Conservation (phyloP, 2,329 filamentous ascomycete genomes). For the Hypoxylon sp. region DNA sequence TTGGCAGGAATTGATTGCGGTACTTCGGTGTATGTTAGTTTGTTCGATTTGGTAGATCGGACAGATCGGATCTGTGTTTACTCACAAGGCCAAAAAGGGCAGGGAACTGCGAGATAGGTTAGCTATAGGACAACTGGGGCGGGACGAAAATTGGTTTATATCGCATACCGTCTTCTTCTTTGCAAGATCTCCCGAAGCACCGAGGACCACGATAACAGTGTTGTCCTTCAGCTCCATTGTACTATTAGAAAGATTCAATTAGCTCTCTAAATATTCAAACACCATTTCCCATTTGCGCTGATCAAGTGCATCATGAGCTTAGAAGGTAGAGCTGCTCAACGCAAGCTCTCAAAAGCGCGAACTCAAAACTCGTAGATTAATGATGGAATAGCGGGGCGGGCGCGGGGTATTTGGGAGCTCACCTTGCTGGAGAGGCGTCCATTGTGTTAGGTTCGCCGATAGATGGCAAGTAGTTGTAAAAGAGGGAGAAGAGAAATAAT, state of each 20-base stretch:
- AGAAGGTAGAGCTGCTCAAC: slow-evolving; percentile 24
- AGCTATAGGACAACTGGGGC: slow-evolving; percentile 44
- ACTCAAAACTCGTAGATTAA: slow-evolving; percentile 34
- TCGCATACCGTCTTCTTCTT: slow-evolving; percentile 97
- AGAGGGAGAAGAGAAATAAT: slow-evolving; percentile 18
- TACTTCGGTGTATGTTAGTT: slow-evolving; percentile 70
- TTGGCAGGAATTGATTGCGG: slow-evolving; percentile 98
- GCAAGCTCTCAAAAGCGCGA: slow-evolving; percentile 29
- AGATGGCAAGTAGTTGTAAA: slow-evolving; percentile 14
- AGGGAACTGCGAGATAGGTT: slow-evolving; percentile 77
- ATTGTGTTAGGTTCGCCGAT: slow-evolving; percentile 46
- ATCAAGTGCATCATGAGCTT: slow-evolving; percentile 8
- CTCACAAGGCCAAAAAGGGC: slow-evolving; percentile 97
- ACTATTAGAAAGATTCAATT: slow-evolving; percentile 64
- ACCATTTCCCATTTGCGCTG: slow-evolving; percentile 2
- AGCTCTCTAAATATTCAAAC: slow-evolving; percentile 52
- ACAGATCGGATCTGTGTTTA: slow-evolving; percentile 50
- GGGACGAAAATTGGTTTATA: slow-evolving; percentile 19
- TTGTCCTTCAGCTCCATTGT: slow-evolving; percentile 98
- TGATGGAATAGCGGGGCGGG: slow-evolving; percentile 53
- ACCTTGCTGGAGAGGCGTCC: slow-evolving; percentile 52
- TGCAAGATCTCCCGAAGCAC: slow-evolving; percentile 95
- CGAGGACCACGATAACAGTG: slow-evolving; percentile 95
- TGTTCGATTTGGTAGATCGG: slow-evolving; percentile 1
- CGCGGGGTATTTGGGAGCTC: slow-evolving; percentile 52